phyloP scores from a whole-genome alignment of 1,284 basidiomycete species.

The Austroboletus novae-zelandiae region DNA sequence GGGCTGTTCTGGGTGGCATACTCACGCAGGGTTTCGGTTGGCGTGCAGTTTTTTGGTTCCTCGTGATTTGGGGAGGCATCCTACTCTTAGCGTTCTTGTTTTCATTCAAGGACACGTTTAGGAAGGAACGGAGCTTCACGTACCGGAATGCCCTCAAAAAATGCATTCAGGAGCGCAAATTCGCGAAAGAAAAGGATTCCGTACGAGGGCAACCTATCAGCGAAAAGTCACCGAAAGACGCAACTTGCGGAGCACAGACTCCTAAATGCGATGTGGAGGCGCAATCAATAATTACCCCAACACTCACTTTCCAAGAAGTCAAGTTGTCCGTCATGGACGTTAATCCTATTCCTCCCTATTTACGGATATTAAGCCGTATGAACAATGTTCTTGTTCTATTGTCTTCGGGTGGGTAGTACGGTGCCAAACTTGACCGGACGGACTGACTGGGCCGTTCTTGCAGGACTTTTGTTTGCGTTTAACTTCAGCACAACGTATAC shows the following conservation, averaged over 20 bases:
- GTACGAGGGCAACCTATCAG: slow-evolving; percentile 34
- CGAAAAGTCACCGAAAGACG: slow-evolving; percentile 1
- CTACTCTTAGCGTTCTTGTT: slow-evolving; percentile 60
- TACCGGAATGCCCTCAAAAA: slow-evolving; percentile 63
- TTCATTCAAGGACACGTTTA: slow-evolving; percentile 81
- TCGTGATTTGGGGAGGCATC: slow-evolving; percentile 61
- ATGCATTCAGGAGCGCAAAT: background rate
- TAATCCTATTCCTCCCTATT: slow-evolving; percentile 23
- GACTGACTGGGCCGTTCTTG: slow-evolving; percentile 51
- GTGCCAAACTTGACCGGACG: background rate
- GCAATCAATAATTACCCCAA: slow-evolving; percentile 6
- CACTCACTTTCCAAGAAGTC: slow-evolving; percentile 35
- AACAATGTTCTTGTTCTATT: slow-evolving; percentile 19
- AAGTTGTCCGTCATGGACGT: slow-evolving; percentile 20
- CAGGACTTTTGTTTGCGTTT: slow-evolving; percentile 69
- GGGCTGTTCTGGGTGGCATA: slow-evolving; percentile 70
- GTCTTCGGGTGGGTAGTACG: slow-evolving; percentile 17
- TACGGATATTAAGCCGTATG: slow-evolving; percentile 12
- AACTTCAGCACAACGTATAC: slow-evolving; percentile 73
- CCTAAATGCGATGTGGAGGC: slow-evolving; percentile 21
- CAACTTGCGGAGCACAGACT: background rate
- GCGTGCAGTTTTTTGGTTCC: slow-evolving; percentile 84
- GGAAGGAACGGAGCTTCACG: slow-evolving; percentile 69
- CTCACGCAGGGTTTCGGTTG: slow-evolving; percentile 70
- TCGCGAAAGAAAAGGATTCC: slow-evolving; percentile 9